phyloP scores from a whole-genome alignment of 2,329 filamentous ascomycete genomes.

The Microthyrium microscopicum region DNA sequence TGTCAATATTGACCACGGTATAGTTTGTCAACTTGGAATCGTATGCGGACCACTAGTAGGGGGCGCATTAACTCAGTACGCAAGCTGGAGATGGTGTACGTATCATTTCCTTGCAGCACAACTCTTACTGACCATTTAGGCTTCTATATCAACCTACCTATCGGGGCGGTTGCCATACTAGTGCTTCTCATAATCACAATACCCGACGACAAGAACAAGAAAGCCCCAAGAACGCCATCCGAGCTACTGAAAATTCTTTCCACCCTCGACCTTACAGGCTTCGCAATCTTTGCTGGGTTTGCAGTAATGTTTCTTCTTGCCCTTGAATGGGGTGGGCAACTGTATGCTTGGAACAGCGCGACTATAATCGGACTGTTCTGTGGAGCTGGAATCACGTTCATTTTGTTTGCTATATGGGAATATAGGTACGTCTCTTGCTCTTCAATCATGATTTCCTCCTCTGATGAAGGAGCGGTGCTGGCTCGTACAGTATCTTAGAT shows the following conservation, averaged over 20 bases:
- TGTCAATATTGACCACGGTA: too few relatives aligned
- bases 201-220: constrained; percentile 16
- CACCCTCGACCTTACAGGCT: constrained; percentile 20
- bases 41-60: constrained; percentile 26
- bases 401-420: constrained; percentile 17
- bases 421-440: constrained; percentile 15
- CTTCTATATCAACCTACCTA: constrained; percentile 18
- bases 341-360: constrained; percentile 17
- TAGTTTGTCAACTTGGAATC: constrained; percentile 18
- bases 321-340: constrained; percentile 29
- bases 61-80: constrained; percentile 8
- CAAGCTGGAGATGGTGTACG: constrained; percentile 11
- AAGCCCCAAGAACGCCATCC: constrained; percentile 27
- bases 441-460: constrained; percentile 20
- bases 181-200: constrained; percentile 7
- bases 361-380: constrained; percentile 12
- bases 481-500: too few relatives aligned
- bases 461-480: too few relatives aligned
- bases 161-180: constrained; percentile 10
- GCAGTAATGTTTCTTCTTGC: constrained; percentile 22
- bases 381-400: constrained; percentile 8
- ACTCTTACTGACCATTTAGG: constrained; percentile 5
- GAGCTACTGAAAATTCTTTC: constrained; percentile 23
- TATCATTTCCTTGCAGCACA: background rate
- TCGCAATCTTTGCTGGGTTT: constrained; percentile 20